Evolutionary conservation across 2,329 filamentous ascomycete genomes (phyloP).

Genomic region (Fusarium avenaceum): DNA sequence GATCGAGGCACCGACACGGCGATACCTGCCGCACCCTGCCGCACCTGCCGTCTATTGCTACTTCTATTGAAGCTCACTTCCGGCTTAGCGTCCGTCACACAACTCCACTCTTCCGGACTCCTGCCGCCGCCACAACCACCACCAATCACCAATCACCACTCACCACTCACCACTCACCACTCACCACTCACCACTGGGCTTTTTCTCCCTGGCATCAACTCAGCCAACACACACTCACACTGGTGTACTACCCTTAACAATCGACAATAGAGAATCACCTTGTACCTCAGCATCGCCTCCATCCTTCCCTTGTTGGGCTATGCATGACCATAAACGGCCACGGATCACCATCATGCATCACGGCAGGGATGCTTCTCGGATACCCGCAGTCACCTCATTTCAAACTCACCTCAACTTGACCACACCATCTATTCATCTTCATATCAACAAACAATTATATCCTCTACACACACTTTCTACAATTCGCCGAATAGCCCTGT

Average conservation of each 20-base stretch:
- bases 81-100: slow-evolving; percentile 50
- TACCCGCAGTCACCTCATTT: background rate
- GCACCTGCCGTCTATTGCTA: slow-evolving; percentile 46
- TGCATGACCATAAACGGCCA: slow-evolving; percentile 23
- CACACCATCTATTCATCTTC: slow-evolving; percentile 22
- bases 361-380: background rate
- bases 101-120: slow-evolving; percentile 36
- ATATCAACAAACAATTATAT: slow-evolving; percentile 18
- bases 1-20: slow-evolving; percentile 23
- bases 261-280: slow-evolving; percentile 23
- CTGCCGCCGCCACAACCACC: slow-evolving; percentile 27
- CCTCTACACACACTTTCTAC: slow-evolving; percentile 4
- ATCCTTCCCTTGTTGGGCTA: background rate
- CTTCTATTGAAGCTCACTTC: slow-evolving; percentile 47
- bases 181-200: background rate
- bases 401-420: background rate
- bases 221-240: slow-evolving; percentile 21
- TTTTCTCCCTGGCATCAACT: slow-evolving; percentile 1
- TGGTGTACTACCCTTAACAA: slow-evolving; percentile 9
- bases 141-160: background rate
- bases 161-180: background rate
- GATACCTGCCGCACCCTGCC: slow-evolving; percentile 20
- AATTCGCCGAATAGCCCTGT: slow-evolving; percentile 2
- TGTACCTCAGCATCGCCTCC: background rate
- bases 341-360: slow-evolving; percentile 8